phyloP scores from a whole-genome alignment of 1,284 basidiomycete genomes.

The Xerocomus cyaneibrunnescens region DNA sequence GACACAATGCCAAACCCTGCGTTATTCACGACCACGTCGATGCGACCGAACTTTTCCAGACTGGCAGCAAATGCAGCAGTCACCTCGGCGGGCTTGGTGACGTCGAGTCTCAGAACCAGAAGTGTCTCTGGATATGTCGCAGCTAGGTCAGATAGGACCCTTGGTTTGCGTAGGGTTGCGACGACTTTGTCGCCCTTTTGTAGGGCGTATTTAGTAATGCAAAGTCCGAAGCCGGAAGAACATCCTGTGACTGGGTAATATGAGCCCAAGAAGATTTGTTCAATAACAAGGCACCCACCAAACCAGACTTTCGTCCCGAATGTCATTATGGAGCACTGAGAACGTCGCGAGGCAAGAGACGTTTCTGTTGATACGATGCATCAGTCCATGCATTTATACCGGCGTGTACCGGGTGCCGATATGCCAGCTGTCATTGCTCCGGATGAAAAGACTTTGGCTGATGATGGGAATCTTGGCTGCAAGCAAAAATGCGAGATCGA shows the following conservation, averaged over 20 bases:
- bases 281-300: constrained; percentile 7
- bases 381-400: no score
- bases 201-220: constrained; percentile 18
- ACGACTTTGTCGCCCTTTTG: constrained; percentile 36
- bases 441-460: no score
- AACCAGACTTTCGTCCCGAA: constrained; percentile 25
- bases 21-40: constrained; percentile 49
- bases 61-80: constrained; percentile 34
- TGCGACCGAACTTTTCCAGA: constrained; percentile 36
- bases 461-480: no score
- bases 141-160: constrained; percentile 29
- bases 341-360: background rate
- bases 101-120: constrained; percentile 41
- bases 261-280: background rate
- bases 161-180: constrained; percentile 36
- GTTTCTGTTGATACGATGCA: no score
- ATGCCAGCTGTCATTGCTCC: no score
- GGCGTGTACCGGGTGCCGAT: no score
- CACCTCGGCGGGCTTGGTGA: constrained; percentile 33
- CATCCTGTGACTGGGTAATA: constrained; percentile 22
- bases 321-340: background rate
- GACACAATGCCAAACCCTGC: constrained; percentile 22
- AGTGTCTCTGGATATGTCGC: constrained; percentile 30
- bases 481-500: no score
- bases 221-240: constrained; percentile 25